Evolutionary conservation across 2,329 filamentous ascomycete species (phyloP), one percentile per base, ranked within the genome.

Genomic region (Spiromastix sp.): DNA sequence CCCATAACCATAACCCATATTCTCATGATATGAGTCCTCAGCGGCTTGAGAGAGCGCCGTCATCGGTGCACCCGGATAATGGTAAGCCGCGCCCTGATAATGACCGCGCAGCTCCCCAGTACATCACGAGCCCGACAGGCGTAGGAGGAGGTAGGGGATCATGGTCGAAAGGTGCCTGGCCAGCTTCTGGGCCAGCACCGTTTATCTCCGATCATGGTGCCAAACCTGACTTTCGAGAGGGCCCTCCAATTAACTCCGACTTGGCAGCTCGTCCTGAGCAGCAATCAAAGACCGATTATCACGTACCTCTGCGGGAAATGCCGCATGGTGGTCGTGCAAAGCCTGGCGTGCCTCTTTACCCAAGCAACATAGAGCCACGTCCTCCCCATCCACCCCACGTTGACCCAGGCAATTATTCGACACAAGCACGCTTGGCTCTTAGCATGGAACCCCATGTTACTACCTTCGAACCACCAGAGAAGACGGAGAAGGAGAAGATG

Each of bases 401-500:
- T 40, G 66, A 63, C 36, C 48, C 56, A 6, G 59, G 43, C 37
- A 64, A 55, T 32, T 60, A 59, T 10, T 60, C 63, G 34, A 57
- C 60, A 7, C 60, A 63, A 31, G 62, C 62, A 16, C 54, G 61
- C 22, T 29, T 63, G 49, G 59, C 60, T n/a, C 48, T 63, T 10
- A 60, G 48, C 34, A 61, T 63, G 37, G 60, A 63, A 28, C 56
- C 59, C 30, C 59, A 62, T 37, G 32, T 62, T 10, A 56, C 58
- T 9, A 56, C 24, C 57, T 57, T 36, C 48, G 45, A 46, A 60
- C 46, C 49, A 51, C 48, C 62, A 70, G 60, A 64, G 21, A 63
- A 66, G 26, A 81, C 78, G 1, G 85, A 94, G 54, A 91, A 91
- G 59, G 82, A 93, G 41, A 85, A 91, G 55, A 96, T 96, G 89